Base-by-base conservation (phyloP, 345 rosid species). In the Reutealis trisperma region DNA sequence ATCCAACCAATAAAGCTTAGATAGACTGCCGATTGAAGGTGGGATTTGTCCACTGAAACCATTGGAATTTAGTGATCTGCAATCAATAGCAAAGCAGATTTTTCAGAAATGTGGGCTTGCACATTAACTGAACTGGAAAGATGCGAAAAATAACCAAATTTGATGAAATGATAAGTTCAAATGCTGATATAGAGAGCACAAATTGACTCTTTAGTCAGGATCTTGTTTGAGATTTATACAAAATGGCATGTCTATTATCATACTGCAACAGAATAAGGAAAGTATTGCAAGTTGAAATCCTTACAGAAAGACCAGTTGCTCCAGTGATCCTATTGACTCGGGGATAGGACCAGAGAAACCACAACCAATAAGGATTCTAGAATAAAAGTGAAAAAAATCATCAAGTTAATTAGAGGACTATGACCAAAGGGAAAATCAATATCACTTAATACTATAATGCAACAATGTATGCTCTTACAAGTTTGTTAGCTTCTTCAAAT, bases 11-110 rank as follows among this genome's bases (percentile, higher is more conserved):
- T 88, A 86, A 21, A 96, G 97, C 0, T 74, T 86, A 0, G 86
- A 67, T 60, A 92, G 86, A 42, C 67, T 86, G 24, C 98, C 99
- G 19, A 96, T 86, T 65, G 97, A 85, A 45, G 88, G 77, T 0
- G 99, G 99, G 69, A 96, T 90, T 51, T 16, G 6, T 67, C 99
- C 99, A 69, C 55, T 87, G 79, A 96, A 92, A 67, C 75, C 25
- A 84, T 96, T 96, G 0, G 87, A 88, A 83, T 91, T 94, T 52
- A 94, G 82, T 55, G 98, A 91, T 79, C 98, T 96, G 87, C 83
- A 79, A 15, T 58, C 25, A 72, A 78, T 32, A 72, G 54, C 65
- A 70, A 64, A n/a, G 69, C 66, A 52, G 70, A 58, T 47, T 52
- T 44, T 76, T n/a, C 63, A 63, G 8, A 71, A 30, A 27, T 30